Conservation (phyloP, 2,329 filamentous ascomycete genomes). For the Pyricularia pennisetigena region DNA sequence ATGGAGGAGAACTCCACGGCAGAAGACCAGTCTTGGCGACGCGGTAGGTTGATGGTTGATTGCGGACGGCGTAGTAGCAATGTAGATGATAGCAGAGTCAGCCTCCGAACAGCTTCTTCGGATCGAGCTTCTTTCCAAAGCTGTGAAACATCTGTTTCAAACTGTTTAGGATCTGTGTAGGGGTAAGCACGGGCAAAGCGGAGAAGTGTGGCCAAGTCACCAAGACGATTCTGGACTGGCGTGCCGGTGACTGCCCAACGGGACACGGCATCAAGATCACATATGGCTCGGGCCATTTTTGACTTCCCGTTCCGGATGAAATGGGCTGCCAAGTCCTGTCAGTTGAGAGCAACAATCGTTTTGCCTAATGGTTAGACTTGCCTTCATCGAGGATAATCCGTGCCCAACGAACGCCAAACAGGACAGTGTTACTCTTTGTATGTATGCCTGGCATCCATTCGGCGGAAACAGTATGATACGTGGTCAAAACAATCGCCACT, state of each 20-base stretch:
- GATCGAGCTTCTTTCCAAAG: slow-evolving; percentile 27
- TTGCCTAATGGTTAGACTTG: no score
- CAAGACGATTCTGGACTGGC: slow-evolving; percentile 34
- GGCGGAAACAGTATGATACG: slow-evolving; percentile 27
- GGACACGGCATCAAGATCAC: slow-evolving; percentile 21
- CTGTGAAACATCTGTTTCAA: slow-evolving; percentile 26
- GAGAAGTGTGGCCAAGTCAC: slow-evolving; percentile 30
- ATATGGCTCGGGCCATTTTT: slow-evolving; percentile 25
- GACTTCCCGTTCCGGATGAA: slow-evolving; percentile 25
- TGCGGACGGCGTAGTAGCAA: slow-evolving; percentile 30
- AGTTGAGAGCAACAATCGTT: not conserved
- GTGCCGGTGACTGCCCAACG: slow-evolving; percentile 40
- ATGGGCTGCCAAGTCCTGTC: slow-evolving; percentile 21
- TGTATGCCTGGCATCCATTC: slow-evolving; percentile 19
- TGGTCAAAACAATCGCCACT: slow-evolving; percentile 25
- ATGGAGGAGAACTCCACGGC: slow-evolving; percentile 23
- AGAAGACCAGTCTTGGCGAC: slow-evolving; percentile 20
- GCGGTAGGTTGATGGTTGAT: slow-evolving; percentile 25
- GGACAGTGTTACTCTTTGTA: slow-evolving; percentile 5
- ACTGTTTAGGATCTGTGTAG: slow-evolving; percentile 25
- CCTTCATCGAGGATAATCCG: slow-evolving; percentile 30
- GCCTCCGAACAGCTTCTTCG: slow-evolving; percentile 25
- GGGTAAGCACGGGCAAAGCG: slow-evolving; percentile 32
- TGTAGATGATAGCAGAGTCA: slow-evolving; percentile 26
- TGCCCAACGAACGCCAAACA: slow-evolving; percentile 26